Evolutionary conservation across 176 grass and related monocot genomes (phyloP).

Genomic region (Aechmea fasciata): DNA sequence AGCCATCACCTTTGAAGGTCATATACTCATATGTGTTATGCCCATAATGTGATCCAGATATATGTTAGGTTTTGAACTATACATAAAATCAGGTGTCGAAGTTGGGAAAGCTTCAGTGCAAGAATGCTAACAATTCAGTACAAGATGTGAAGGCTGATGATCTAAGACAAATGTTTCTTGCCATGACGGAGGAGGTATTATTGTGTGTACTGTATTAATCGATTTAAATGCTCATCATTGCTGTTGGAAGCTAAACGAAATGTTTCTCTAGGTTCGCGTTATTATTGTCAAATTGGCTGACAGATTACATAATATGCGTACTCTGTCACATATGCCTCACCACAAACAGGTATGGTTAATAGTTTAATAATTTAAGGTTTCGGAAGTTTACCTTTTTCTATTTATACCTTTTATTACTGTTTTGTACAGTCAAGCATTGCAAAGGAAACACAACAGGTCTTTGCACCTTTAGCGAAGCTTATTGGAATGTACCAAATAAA

Average conservation of each 20-base stretch:
- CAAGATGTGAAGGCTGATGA: constrained; percentile 98
- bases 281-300: constrained; percentile 98
- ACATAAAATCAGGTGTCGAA: constrained; percentile 64
- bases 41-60: background rate
- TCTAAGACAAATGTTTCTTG: constrained; percentile 98
- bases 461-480: constrained; percentile 95
- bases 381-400: background rate
- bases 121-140: constrained; percentile 63
- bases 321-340: constrained; percentile 89
- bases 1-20: background rate
- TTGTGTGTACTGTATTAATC: constrained; percentile 8
- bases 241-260: constrained; percentile 11
- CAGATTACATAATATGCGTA: constrained; percentile 98
- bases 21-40: background rate
- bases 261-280: constrained; percentile 72
- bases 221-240: constrained; percentile 2
- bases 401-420: constrained; percentile 2
- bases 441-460: constrained; percentile 82
- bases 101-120: constrained; percentile 87
- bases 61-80: constrained; percentile 4
- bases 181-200: constrained; percentile 93
- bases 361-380: constrained; percentile 2
- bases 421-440: constrained; percentile 65
- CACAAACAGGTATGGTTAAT: constrained; percentile 72
- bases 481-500: constrained; percentile 98